Evolutionary conservation across 352 stramenopile genomes (phyloP), one percentile per base, ranked within the genome.

Genomic region (Pythium oligandrum): DNA sequence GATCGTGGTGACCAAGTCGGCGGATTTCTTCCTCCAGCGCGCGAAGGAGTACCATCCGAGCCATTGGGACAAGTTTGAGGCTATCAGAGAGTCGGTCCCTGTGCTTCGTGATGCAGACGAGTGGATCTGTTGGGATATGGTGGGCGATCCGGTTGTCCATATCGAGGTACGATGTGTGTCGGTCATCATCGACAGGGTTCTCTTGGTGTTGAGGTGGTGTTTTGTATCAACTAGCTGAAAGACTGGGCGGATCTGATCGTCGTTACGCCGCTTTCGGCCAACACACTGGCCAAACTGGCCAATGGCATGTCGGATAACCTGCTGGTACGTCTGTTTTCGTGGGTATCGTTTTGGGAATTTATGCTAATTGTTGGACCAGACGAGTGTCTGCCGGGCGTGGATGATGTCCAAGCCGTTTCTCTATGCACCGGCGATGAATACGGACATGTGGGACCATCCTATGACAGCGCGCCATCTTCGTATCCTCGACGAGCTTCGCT

Each of bases 391-490:
- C 2, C 81, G 96, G 2, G 95, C 96, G 36, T 99, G 96, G 96
- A 92, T 94, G 57, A 83, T 82, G 59, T 72, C 64, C 38, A 98
- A 98, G 60, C 93, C 95, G 5, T 73, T 98, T 26, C 55, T 98
- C 9, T 84, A 96, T 30, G 92, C 93, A 26, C 96, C 96, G 4
- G 95, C 96, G 8, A 99, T 99, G 96, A 99, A 98, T 68, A 98
- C 95, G 10, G 87, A 95, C 61, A 99, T 99, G 96, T 99, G 93
- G 91, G 75, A 93, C 47, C 94, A 99, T 70, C 91, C 93, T 4
- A 71, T 98, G 53, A 99, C 96, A 12, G 65, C 66, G 7, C 75
- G 68, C 53, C 90, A 97, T 39, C 51, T 96, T 42, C 42, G 48
- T 6, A 60, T 86, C 34, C 61, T 96, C 37, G 55, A 57, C 1